Evolutionary conservation across 805 yeast species (phyloP).

Genomic region (Millerago galiae): DNA sequence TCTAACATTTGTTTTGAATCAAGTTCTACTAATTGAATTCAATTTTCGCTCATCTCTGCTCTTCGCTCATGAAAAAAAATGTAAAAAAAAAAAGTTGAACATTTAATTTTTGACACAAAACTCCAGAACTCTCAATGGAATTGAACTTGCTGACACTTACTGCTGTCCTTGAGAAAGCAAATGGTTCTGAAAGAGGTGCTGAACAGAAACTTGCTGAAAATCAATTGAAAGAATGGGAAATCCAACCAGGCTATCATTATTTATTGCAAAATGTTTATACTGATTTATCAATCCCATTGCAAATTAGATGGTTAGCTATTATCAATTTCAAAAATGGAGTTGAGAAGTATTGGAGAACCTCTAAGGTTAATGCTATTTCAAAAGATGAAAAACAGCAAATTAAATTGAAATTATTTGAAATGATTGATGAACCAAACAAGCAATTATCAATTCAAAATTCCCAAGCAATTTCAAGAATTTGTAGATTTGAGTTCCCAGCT

Average conservation of each 20-base stretch:
- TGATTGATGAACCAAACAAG: conserved; percentile 62
- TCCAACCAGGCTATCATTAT: conserved; percentile 50
- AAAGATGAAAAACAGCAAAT: conserved; percentile 69
- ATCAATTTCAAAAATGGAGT: conserved; percentile 86
- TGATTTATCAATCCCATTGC: conserved; percentile 51
- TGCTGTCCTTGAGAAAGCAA: conserved; percentile 40
- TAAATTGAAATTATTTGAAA: conserved; percentile 47
- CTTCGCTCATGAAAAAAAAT: neutral
- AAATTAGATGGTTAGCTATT: conserved; percentile 78
- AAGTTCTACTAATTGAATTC: too few relatives aligned
- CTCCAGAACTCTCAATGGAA: conserved; percentile 1
- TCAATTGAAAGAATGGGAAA: conserved; percentile 67
- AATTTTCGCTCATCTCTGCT: too few relatives aligned
- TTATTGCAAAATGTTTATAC: conserved; percentile 55
- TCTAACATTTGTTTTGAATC: too few relatives aligned
- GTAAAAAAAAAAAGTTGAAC: too few relatives aligned
- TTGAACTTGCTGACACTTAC: conserved; percentile 15
- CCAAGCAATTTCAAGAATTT: conserved; percentile 70
- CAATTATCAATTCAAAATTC: conserved; percentile 81
- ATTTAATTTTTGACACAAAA: neutral
- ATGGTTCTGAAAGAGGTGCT: conserved; percentile 41
- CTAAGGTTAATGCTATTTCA: conserved; percentile 46
- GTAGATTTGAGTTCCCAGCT: conserved; percentile 76
- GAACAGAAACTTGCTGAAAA: conserved; percentile 61
- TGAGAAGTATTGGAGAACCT: conserved; percentile 77